Base-by-base conservation (phyloP, 2,329 filamentous ascomycete genomes). In the Pseudocercospora musae region DNA sequence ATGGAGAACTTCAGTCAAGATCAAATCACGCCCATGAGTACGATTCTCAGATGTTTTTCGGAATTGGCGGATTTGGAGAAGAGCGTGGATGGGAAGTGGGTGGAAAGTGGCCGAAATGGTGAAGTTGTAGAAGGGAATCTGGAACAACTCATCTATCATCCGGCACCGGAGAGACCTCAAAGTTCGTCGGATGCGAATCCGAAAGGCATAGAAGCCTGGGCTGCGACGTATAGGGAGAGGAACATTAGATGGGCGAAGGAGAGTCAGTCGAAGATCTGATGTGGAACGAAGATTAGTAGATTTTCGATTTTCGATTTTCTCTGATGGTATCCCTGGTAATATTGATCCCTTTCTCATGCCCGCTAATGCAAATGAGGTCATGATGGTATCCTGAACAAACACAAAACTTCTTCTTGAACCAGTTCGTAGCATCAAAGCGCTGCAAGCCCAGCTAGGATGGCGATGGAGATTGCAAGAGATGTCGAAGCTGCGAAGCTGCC, bases 11-110 rank as follows among this genome's bases (percentile, higher is more conserved):
- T 77, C 70, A 73, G 72, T 1, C 72, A 75, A 46, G 75, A 78
- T 60, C 73, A 78, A 25, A 73, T 78, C 57, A 79, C 77, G 8
- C 76, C 77, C 1, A 70, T 79, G 63, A 71, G 70, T 1, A 79
- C 78, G 0, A 76, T 77, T n/a, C 64, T 75, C 48, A 74, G 74
- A 56, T 76, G 75, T 3, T 79, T 78, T 54, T 73, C 76, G 56
- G 75, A 72, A 10, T 72, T 78, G 46, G 68, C 61, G 10, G 48
- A 64, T 15, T 64, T 73, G 37, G 69, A 70, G 11, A 31, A 58
- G 20, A 63, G 78, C 10, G 69, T 59, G 7, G 62, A 67, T 1
- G 67, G 58, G 8, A 64, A 63, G 4, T 74, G 72, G 72, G 67
- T 68, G 11, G 46, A 63, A 59, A 58, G 49, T 10, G 70, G 68